A percentile compares a stretch with the other conserved stretches of the same genome.
Conservation (phyloP, 129 eudicot species). For the Saposhnikovia divaricata region DNA sequence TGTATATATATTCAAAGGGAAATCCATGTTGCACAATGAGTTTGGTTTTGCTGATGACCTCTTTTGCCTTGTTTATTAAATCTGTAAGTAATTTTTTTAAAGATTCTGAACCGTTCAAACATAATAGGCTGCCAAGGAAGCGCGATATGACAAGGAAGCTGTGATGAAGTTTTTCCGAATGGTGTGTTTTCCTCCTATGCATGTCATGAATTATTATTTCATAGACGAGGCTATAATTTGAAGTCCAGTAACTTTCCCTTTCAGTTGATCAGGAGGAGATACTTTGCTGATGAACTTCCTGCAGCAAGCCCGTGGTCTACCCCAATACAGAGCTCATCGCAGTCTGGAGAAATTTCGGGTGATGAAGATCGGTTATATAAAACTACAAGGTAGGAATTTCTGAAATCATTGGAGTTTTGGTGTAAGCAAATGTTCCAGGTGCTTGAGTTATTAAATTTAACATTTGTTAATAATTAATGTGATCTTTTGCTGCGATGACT, state of each 20-base stretch:
- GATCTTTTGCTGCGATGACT: not conserved
- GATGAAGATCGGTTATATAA: constrained; percentile 56
- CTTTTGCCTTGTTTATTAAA: not conserved
- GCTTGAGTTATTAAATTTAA: not conserved
- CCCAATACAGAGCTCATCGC: constrained; percentile 36
- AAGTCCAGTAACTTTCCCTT: constrained; percentile 12
- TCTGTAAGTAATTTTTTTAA: not conserved
- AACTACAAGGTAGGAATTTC: constrained; percentile 42
- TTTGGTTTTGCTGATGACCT: not conserved
- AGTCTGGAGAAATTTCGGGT: constrained; percentile 43
- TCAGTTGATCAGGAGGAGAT: constrained; percentile 96
- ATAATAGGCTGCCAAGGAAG: constrained; percentile 85
- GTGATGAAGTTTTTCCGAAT: constrained; percentile 74
- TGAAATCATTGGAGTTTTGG: not conserved
- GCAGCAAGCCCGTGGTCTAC: constrained; percentile 68
- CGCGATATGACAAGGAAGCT: constrained; percentile 95
- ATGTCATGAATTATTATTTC: not conserved
- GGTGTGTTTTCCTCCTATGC: constrained; percentile 31
- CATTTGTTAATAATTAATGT: not conserved
- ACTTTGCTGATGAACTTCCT: constrained; percentile 83
- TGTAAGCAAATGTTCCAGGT: not conserved
- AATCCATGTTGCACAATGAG: not conserved
- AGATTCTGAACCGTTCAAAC: constrained; percentile 1
- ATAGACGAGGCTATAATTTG: not conserved
- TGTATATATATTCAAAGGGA: not conserved